Base-by-base conservation (phyloP, 2,329 filamentous ascomycete species). In the Stagonosporopsis rhizophila region DNA sequence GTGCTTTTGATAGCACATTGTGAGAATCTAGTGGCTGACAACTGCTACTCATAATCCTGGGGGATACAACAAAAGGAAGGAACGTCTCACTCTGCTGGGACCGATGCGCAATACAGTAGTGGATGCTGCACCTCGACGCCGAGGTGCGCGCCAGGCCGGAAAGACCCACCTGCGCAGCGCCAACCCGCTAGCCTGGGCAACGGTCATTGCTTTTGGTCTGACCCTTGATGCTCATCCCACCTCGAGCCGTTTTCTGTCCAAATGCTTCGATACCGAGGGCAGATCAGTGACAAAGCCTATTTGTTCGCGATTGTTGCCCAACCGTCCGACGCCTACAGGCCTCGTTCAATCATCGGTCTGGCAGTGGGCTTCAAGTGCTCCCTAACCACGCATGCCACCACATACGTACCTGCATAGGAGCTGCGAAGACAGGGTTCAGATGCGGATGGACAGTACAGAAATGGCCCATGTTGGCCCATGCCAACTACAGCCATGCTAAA, bases 161-260 rank as follows among this genome's bases (percentile, higher is more conserved):
- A 51, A 44, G 42, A 52, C 53, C 53, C 53, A 56, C 47, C 19
- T 4, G 15, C 6, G 25, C 25, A 27, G 41, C 14, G 30, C 25
- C 53, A 12, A 44, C 48, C 47, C 47, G 19, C 30, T 28, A 40
- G 34, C 52, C 45, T 35, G 46, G 25, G 38, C 27, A 17, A 52
- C 47, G 34, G 52, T 30, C 11, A 23, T 47, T 51, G 53, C 53
- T 56, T 56, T 55, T 56, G 45, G 52, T 9, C 19, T 20, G 23
- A 56, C 53, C 53, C 47, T 47, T 56, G 53, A 27, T 17, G 30
- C 41, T 35, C 47, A 56, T 56, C 53, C 53, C 52, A 56, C 52
- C 38, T 27, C 22, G 11, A 47, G 42, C 51, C 44, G 51, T 19
- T 22, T 28, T 22, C 20, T 37, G 19, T 23, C 19, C 20, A 15